Percentiles rank a stretch among this genome's conserved stretches.
Evolutionary conservation across 176 grass and related monocot genomes (phyloP).

Genomic region (Aegilops longissima): DNA sequence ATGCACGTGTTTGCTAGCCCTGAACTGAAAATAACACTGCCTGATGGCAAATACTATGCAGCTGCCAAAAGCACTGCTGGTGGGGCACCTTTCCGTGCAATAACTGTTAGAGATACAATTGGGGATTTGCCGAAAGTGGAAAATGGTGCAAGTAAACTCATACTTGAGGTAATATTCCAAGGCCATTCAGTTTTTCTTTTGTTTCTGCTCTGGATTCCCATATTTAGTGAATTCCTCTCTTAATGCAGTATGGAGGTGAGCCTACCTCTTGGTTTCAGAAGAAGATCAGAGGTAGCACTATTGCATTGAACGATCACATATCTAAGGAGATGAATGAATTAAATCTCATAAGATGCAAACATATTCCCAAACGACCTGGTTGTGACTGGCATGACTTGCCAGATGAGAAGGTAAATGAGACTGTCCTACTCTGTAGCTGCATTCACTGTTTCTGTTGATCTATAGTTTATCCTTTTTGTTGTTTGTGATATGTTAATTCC

Average conservation of each 20-base stretch:
- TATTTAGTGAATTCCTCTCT: slow-evolving; percentile 9
- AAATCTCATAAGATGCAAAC: slow-evolving; percentile 93
- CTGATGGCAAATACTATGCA: slow-evolving; percentile 71
- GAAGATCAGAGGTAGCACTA: slow-evolving; percentile 74
- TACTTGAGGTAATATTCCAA: slow-evolving; percentile 61
- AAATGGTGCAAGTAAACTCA: slow-evolving; percentile 75
- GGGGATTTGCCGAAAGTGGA: slow-evolving; percentile 72
- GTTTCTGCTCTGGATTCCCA: neutral
- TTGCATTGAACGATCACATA: slow-evolving; percentile 82
- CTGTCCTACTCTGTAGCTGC: slow-evolving; percentile 12
- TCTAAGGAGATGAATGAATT: slow-evolving; percentile 99
- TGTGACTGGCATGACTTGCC: slow-evolving; percentile 95
- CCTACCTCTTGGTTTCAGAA: slow-evolving; percentile 95
- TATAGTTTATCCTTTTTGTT: neutral
- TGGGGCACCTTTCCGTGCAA: slow-evolving; percentile 84
- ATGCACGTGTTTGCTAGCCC: slow-evolving; percentile 95
- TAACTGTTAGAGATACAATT: slow-evolving; percentile 91
- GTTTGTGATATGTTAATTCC: neutral
- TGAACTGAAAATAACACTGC: slow-evolving; percentile 76
- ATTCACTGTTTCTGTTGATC: slow-evolving; percentile 9
- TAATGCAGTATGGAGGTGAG: slow-evolving; percentile 73
- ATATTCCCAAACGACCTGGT: slow-evolving; percentile 82
- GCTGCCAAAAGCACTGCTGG: slow-evolving; percentile 77
- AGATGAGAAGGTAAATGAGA: slow-evolving; percentile 73
- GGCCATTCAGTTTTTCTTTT: slow-evolving; percentile 5